phyloP scores from a whole-genome alignment of 139 green algal genomes.

The Coelastrella sp. region DNA sequence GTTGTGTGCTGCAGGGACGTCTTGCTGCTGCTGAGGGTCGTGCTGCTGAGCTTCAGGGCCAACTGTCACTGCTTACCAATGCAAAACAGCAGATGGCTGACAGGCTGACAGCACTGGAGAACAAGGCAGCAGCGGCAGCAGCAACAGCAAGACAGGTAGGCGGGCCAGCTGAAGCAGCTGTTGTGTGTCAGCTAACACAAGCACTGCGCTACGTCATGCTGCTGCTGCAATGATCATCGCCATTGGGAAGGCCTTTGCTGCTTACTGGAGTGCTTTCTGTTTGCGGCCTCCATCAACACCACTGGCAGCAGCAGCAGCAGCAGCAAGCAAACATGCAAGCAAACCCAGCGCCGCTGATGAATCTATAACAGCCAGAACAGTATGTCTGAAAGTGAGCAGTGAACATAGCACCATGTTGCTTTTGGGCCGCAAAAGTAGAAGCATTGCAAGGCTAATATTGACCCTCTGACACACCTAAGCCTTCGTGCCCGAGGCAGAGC shows the following conservation, averaged over 20 bases:
- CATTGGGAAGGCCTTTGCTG: neutral
- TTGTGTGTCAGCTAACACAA: neutral
- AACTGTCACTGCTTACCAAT: neutral
- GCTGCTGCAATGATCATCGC: neutral
- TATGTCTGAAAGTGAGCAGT: too few species aligned
- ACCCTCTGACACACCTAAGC: too few species aligned
- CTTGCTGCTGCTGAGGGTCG: constrained; percentile 8
- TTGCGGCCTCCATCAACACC: neutral
- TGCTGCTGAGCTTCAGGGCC: constrained; percentile 45
- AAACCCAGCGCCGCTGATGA: too few species aligned
- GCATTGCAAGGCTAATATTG: too few species aligned
- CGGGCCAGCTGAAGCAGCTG: too few species aligned
- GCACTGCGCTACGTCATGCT: neutral
- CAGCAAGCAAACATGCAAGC: too few species aligned
- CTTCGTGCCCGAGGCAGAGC: too few species aligned
- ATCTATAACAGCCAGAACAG: too few species aligned
- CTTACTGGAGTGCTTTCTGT: neutral
- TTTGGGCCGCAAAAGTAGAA: too few species aligned
- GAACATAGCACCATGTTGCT: too few species aligned
- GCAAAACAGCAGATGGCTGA: neutral
- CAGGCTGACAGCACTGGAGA: neutral
- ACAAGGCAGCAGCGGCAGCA: neutral
- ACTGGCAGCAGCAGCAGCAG: neutral
- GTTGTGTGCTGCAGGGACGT: neutral
- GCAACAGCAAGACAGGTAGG: neutral